These are phyloP conservation scores for Nissolia schottii DNA, from an alignment of 306 rosid species.

Conservation along the genomic window DNA sequence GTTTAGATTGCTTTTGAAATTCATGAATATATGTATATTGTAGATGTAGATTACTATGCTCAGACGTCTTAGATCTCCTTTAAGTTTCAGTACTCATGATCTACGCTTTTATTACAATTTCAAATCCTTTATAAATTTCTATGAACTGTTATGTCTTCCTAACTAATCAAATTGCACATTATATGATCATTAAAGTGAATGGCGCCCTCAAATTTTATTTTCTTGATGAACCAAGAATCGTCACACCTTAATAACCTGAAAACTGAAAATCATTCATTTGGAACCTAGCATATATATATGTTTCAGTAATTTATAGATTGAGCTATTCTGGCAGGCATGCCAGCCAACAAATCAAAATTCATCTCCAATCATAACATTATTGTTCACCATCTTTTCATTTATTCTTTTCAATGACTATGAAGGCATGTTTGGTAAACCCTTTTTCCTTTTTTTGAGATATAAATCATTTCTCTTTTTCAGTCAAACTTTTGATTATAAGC, in stretches of 20 bases:
- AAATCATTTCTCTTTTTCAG: too few species aligned
- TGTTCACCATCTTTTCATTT: neutral
- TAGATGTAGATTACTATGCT: neutral
- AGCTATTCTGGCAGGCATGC: neutral
- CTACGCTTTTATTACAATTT: neutral
- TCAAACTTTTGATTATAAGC: too few species aligned
- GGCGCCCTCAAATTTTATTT: neutral
- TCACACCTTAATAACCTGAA: neutral
- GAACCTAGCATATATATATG: neutral
- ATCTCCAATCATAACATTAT: neutral
- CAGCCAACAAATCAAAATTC: neutral
- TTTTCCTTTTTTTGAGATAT: too few species aligned
- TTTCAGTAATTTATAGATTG: neutral
- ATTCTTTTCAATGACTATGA: neutral
- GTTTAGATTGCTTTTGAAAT: neutral
- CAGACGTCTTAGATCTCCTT: neutral
- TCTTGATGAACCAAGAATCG: neutral
- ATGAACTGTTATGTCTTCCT: neutral
- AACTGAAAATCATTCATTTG: neutral
- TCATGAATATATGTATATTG: neutral
- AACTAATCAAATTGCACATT: neutral
- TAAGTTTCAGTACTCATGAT: neutral
- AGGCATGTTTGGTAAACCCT: too few species aligned
- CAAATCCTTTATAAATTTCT: neutral
- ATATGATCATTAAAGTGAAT: neutral